These are phyloP conservation scores for Berkeleyomyces basicola DNA, from an alignment of 2,329 filamentous ascomycete species.

Conservation along the genomic window DNA sequence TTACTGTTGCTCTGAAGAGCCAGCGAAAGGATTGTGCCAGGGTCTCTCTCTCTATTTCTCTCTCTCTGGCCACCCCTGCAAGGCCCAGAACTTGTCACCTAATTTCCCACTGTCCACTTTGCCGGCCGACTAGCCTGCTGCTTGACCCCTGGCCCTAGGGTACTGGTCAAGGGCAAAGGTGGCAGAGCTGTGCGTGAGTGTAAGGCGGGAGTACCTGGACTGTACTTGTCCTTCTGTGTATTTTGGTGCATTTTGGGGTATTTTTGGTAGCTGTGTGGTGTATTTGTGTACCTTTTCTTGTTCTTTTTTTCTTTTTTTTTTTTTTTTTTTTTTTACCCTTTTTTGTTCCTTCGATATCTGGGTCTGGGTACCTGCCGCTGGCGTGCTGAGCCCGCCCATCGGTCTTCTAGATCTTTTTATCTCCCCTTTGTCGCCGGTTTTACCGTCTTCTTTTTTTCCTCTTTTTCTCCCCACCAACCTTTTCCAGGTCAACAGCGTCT, in stretches of 20 bases:
- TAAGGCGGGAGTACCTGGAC: background rate
- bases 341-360: too few species aligned
- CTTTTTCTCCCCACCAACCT: conserved; percentile 4
- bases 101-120: conserved; percentile 8
- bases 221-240: too few species aligned
- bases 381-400: conserved; percentile 1
- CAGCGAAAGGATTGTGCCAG: background rate
- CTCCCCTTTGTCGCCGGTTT: background rate
- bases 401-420: background rate
- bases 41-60: background rate
- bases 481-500: conserved; percentile 7
- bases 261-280: too few species aligned
- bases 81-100: conserved; percentile 13
- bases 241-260: too few species aligned
- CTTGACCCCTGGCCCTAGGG: background rate
- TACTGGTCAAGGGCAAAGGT: background rate
- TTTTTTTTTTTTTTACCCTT: background rate
- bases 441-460: background rate
- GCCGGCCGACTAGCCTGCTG: background rate
- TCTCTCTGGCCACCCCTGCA: background rate
- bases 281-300: too few species aligned
- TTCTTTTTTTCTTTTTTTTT: too few species aligned
- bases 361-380: background rate
- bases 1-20: background rate
- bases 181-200: background rate